phyloP scores from a whole-genome alignment of 2,329 filamentous ascomycete species.

The Nigrospora oryzae region DNA sequence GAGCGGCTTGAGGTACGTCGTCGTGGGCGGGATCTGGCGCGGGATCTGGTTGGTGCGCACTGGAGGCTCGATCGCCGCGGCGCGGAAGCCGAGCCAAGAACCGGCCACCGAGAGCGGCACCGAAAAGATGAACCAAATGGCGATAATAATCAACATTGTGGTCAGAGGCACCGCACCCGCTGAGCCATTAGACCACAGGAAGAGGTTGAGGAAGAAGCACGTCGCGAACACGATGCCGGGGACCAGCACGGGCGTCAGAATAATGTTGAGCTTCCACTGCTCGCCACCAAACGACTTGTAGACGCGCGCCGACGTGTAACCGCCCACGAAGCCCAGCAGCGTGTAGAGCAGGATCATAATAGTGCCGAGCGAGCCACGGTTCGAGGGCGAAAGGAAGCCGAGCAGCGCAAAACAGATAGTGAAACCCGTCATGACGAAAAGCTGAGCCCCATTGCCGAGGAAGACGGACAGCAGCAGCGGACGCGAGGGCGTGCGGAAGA shows the following conservation, averaged over 20 bases:
- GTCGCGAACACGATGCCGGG: constrained; percentile 76
- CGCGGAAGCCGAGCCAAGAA: constrained; percentile 88
- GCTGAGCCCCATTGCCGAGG: constrained; percentile 86
- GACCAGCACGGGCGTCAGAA: constrained; percentile 75
- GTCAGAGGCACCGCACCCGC: constrained; percentile 93
- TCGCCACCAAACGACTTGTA: constrained; percentile 95
- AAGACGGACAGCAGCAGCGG: constrained; percentile 80
- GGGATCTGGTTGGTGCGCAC: constrained; percentile 97
- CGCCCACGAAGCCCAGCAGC: constrained; percentile 83
- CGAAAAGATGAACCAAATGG: constrained; percentile 96
- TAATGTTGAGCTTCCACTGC: constrained; percentile 89
- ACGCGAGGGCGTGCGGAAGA: constrained; percentile 81
- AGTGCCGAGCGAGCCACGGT: constrained; percentile 86
- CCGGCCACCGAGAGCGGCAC: constrained; percentile 84
- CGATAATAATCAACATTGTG: constrained; percentile 89
- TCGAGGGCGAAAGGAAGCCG: constrained; percentile 91
- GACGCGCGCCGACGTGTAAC: constrained; percentile 79
- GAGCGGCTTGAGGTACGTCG: constrained; percentile 74
- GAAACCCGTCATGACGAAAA: constrained; percentile 95
- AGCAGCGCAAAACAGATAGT: constrained; percentile 91
- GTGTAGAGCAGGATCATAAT: constrained; percentile 93
- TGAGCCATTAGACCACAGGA: constrained; percentile 88
- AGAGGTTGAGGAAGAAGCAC: constrained; percentile 93
- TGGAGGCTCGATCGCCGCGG: constrained; percentile 62
- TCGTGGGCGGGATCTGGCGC: constrained; percentile 81